A percentile compares a stretch with the other conserved stretches of the same genome.
These are phyloP conservation scores for Trichodelitschia bisporula DNA, from an alignment of 495 filamentous ascomycete species.

Conservation along the genomic window DNA sequence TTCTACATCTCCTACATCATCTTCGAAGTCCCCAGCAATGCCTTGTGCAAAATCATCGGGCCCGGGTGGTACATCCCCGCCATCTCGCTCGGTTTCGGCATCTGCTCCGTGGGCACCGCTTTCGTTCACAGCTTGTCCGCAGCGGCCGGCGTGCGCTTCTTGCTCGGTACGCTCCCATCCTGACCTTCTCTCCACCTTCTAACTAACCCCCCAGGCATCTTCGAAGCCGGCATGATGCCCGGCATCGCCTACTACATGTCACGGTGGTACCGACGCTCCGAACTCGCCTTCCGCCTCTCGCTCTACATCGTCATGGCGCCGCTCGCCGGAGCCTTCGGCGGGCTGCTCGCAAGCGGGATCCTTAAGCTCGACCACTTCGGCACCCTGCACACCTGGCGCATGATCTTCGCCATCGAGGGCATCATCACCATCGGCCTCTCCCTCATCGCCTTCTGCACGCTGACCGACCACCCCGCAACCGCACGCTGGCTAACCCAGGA, in stretches of 20 bases:
- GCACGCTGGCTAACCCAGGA: conserved; percentile 11
- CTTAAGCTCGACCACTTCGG: conserved; percentile 22
- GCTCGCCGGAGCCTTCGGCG: conserved; percentile 45
- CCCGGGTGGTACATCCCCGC: conserved; percentile 26
- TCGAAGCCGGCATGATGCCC: conserved; percentile 49
- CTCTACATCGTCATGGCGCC: conserved; percentile 33
- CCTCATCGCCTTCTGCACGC: conserved; percentile 9
- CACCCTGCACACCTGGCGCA: conserved; percentile 13
- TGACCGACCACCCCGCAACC: conserved; percentile 10
- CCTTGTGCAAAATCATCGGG: conserved; percentile 25
- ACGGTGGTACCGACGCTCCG: conserved; percentile 42
- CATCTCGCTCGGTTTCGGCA: conserved; percentile 23
- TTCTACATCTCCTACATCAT: conserved; percentile 15
- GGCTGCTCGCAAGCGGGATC: conserved; percentile 36
- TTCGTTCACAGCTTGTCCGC: conserved; percentile 21
- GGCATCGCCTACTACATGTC: conserved; percentile 50
- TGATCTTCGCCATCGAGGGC: conserved; percentile 15
- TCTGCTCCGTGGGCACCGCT: conserved; percentile 21
- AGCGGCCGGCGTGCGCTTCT: conserved; percentile 23
- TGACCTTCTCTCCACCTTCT: neutral
- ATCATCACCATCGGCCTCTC: conserved; percentile 11
- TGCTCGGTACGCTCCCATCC: conserved; percentile 28
- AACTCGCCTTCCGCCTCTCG: conserved; percentile 34
- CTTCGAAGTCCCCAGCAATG: conserved; percentile 16
- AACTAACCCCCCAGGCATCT: no score